phyloP scores from a whole-genome alignment of 345 rosid genomes.

The Alliaria petiolata region DNA sequence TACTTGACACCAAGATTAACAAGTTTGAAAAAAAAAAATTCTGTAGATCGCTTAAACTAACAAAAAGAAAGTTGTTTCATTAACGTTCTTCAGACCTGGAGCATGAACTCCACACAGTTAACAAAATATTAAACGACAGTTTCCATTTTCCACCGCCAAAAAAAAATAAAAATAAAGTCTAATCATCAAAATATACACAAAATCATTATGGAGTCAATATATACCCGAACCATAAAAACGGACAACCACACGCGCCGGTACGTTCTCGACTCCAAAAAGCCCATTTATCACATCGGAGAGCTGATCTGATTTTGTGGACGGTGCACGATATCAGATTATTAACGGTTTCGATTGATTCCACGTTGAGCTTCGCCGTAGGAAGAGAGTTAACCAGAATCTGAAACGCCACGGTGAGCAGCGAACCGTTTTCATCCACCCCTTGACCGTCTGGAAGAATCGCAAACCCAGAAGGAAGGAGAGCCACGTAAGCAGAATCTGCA shows the following conservation, averaged over 20 bases:
- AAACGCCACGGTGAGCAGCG: conserved; percentile 88
- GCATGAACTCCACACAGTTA: too few species aligned
- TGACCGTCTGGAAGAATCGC: conserved; percentile 59
- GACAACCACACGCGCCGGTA: background rate
- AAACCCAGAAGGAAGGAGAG: conserved; percentile 88
- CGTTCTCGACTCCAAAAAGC: conserved; percentile 18
- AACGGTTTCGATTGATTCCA: conserved; percentile 96
- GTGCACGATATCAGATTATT: conserved; percentile 88
- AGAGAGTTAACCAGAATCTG: conserved; percentile 87
- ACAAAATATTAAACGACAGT: background rate
- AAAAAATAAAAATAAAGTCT: too few species aligned
- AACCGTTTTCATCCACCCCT: conserved; percentile 55
- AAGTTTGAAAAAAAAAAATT: too few species aligned
- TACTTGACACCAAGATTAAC: background rate
- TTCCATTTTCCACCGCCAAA: background rate
- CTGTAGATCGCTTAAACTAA: too few species aligned
- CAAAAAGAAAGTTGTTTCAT: background rate
- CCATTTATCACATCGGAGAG: conserved; percentile 59
- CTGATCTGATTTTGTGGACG: conserved; percentile 88
- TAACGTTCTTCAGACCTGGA: too few species aligned
- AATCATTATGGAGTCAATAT: conserved; percentile 13
- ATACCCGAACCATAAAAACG: conserved; percentile 17
- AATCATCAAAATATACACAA: background rate
- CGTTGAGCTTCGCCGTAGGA: conserved; percentile 85
- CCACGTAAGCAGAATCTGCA: conserved; percentile 93